phyloP scores from a whole-genome alignment of 495 filamentous ascomycete genomes.

The Chaetomium cochliodes region DNA sequence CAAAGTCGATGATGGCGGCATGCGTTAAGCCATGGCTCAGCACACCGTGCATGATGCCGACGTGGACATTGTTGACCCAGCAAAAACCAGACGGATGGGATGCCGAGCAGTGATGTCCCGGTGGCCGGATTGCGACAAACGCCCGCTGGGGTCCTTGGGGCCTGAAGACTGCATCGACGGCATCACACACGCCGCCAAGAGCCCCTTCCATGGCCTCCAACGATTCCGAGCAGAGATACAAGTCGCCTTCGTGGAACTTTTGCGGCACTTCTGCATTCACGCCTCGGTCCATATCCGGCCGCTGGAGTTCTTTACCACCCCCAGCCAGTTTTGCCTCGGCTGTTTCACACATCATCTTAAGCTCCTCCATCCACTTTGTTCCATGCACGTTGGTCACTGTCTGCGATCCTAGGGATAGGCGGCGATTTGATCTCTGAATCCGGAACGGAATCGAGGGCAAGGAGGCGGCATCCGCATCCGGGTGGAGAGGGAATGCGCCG shows the following conservation, averaged over 20 bases:
- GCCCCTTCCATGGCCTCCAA: slow-evolving; percentile 85
- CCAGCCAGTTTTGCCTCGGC: slow-evolving; percentile 71
- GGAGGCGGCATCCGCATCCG: slow-evolving; percentile 45
- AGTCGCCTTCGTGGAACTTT: slow-evolving; percentile 76
- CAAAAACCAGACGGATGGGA: slow-evolving; percentile 90
- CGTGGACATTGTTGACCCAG: slow-evolving; percentile 98
- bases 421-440: slow-evolving; percentile 70
- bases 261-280: slow-evolving; percentile 44
- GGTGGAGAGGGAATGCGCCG: slow-evolving; percentile 62
- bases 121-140: slow-evolving; percentile 79
- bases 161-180: slow-evolving; percentile 77
- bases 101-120: slow-evolving; percentile 92
- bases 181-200: slow-evolving; percentile 85
- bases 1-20: slow-evolving; percentile 94
- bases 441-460: slow-evolving; percentile 71
- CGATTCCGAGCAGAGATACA: slow-evolving; percentile 86
- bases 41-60: slow-evolving; percentile 87
- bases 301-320: slow-evolving; percentile 70
- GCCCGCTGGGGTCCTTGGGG: slow-evolving; percentile 62
- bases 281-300: slow-evolving; percentile 55
- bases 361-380: slow-evolving; percentile 83
- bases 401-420: slow-evolving; percentile 61
- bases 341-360: slow-evolving; percentile 76
- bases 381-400: slow-evolving; percentile 84
- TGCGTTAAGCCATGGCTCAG: slow-evolving; percentile 82